Percentiles rank a stretch among this genome's conserved stretches.
Conservation (phyloP, 2,329 filamentous ascomycete species). For the Sporothrix phasma region DNA sequence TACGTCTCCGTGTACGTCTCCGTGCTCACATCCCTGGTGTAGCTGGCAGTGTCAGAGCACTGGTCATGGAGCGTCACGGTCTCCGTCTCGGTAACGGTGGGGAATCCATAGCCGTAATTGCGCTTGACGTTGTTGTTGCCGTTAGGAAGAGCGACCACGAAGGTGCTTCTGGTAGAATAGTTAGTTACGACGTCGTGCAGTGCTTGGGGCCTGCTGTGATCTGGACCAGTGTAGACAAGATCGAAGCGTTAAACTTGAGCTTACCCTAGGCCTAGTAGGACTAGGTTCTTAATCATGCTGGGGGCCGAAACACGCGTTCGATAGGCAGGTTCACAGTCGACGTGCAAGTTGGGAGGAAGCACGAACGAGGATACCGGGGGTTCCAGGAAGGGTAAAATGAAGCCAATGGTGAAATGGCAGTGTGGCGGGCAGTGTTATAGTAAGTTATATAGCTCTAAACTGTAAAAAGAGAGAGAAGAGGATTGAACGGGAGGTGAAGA, state of each 20-base stretch:
- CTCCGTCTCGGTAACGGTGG: slow-evolving; percentile 15
- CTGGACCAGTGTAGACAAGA: neutral
- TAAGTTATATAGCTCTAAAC: neutral
- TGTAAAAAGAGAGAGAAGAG: neutral
- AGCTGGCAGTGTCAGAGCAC: slow-evolving; percentile 5
- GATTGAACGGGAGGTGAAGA: neutral
- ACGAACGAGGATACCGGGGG: neutral
- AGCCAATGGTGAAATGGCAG: neutral
- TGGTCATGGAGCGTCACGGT: slow-evolving; percentile 14
- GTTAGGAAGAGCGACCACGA: slow-evolving; percentile 15
- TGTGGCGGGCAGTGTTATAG: neutral
- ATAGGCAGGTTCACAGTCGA: neutral
- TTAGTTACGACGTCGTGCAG: neutral
- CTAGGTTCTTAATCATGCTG: slow-evolving; percentile 14
- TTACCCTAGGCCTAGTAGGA: slow-evolving; percentile 18
- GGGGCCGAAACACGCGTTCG: neutral
- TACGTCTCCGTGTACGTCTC: neutral
- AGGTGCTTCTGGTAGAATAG: slow-evolving; percentile 5
- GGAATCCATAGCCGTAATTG: slow-evolving; percentile 14
- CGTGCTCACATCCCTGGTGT: slow-evolving; percentile 1
- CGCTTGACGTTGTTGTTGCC: slow-evolving; percentile 13
- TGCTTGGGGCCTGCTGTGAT: too few relatives aligned
- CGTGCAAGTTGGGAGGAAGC: neutral
- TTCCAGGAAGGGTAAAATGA: neutral
- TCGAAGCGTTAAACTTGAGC: neutral